These are phyloP conservation scores for Puccinia polysora DNA, from an alignment of 1,284 basidiomycete genomes.

Conservation along the genomic window DNA sequence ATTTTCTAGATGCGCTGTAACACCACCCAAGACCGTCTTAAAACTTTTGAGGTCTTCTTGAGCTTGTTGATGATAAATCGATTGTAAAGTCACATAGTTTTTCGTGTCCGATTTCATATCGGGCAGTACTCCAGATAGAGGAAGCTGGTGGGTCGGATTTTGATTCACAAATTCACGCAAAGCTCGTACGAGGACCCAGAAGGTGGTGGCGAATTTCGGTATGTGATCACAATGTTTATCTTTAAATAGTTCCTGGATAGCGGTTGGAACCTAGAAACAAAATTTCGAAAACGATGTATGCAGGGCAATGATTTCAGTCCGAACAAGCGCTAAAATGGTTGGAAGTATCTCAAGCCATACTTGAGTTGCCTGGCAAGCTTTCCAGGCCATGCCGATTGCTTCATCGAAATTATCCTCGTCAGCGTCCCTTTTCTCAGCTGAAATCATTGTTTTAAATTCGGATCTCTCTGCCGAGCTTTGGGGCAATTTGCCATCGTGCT, in stretches of 20 bases:
- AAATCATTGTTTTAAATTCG: constrained; percentile 68
- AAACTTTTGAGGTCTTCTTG: constrained; percentile 65
- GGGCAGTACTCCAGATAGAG: constrained; percentile 68
- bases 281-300: not conserved
- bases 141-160: constrained; percentile 58
- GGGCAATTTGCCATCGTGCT: constrained; percentile 67
- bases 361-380: constrained; percentile 62
- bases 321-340: constrained; percentile 11
- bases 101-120: constrained; percentile 92
- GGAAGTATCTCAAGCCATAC: constrained; percentile 62
- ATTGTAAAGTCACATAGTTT: constrained; percentile 74
- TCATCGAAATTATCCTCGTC: constrained; percentile 98
- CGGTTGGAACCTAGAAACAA: constrained; percentile 61
- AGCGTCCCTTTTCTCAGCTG: constrained; percentile 62
- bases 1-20: constrained; percentile 15
- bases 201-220: constrained; percentile 59
- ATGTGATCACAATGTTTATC: constrained; percentile 59
- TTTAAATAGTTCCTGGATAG: constrained; percentile 64
- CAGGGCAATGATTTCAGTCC: not conserved
- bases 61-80: constrained; percentile 67
- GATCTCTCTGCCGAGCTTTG: constrained; percentile 66
- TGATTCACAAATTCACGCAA: constrained; percentile 62
- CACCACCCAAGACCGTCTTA: constrained; percentile 51
- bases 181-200: constrained; percentile 80
- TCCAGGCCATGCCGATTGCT: constrained; percentile 60